These are phyloP conservation scores for Ogataea glucozyma DNA, from an alignment of 805 yeast genomes.

Conservation along the genomic window DNA sequence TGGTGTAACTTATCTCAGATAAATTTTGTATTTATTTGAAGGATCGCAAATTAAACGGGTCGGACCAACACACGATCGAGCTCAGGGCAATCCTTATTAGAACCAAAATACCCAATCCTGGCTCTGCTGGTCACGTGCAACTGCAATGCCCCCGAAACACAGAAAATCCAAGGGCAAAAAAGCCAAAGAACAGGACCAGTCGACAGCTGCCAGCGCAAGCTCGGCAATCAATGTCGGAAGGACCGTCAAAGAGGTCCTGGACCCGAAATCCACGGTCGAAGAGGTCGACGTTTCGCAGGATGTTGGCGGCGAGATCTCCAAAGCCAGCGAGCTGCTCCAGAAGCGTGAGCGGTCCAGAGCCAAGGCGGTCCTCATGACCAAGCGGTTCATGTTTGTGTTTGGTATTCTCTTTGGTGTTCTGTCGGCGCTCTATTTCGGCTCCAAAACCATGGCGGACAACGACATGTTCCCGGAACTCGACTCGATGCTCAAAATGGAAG, in stretches of 20 bases:
- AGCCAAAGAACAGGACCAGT: background rate
- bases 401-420: slow-evolving; percentile 75
- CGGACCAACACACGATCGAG: too few relatives aligned
- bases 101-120: too few relatives aligned
- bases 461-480: slow-evolving; percentile 51
- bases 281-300: slow-evolving; percentile 8
- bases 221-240: slow-evolving; percentile 11
- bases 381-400: slow-evolving; percentile 59
- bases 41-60: too few relatives aligned
- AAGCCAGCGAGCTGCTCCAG: slow-evolving; percentile 5
- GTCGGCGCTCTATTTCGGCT: slow-evolving; percentile 63
- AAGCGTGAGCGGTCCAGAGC: slow-evolving; percentile 12
- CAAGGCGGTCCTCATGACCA: slow-evolving; percentile 33
- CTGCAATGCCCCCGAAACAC: slow-evolving; percentile 12
- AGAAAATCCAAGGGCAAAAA: slow-evolving; percentile 8
- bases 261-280: slow-evolving; percentile 3
- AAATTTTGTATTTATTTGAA: too few relatives aligned
- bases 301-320: slow-evolving; percentile 2
- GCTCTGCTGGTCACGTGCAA: background rate
- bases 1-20: too few relatives aligned
- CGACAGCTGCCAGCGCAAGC: slow-evolving; percentile 3
- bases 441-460: slow-evolving; percentile 39
- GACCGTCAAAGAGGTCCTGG: slow-evolving; percentile 5
- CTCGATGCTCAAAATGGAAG: slow-evolving; percentile 53
- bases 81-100: too few relatives aligned